Conservation (phyloP, 148 eudicot species). For the Limonium bicolor region DNA sequence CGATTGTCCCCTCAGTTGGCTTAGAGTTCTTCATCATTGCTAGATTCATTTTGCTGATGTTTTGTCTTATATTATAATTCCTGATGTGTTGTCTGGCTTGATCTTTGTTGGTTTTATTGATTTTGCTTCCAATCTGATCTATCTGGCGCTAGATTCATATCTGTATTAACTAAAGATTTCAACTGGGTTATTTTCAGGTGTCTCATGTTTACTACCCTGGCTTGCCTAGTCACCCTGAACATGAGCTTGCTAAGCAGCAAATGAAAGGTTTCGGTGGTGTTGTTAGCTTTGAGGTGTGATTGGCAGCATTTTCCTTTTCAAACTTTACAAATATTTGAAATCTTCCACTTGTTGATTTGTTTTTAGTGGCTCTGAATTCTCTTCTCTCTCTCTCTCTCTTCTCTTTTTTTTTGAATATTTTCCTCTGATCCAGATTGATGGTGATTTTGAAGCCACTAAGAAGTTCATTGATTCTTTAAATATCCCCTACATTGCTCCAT, state of each 20-base stretch:
- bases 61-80: too few relatives aligned
- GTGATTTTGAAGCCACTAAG: slow-evolving; percentile 47
- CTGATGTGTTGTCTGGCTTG: too few relatives aligned
- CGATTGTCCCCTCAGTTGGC: too few relatives aligned
- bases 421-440: slow-evolving; percentile 47
- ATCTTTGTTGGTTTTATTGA: too few relatives aligned
- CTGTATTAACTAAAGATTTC: too few relatives aligned
- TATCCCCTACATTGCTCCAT: slow-evolving; percentile 92
- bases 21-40: too few relatives aligned
- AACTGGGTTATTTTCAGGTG: slow-evolving; percentile 73
- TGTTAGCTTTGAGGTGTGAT: slow-evolving; percentile 85
- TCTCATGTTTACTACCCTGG: slow-evolving; percentile 81
- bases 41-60: too few relatives aligned
- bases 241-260: slow-evolving; percentile 66
- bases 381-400: too few relatives aligned
- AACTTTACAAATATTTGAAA: neutral
- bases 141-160: too few relatives aligned
- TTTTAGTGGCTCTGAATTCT: neutral
- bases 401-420: too few relatives aligned
- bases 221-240: slow-evolving; percentile 88
- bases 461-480: slow-evolving; percentile 65
- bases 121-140: too few relatives aligned
- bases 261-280: slow-evolving; percentile 97
- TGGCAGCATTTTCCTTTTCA: too few relatives aligned
- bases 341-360: neutral